Evolutionary conservation across 2,329 filamentous ascomycete species (phyloP), one percentile per base, ranked within the genome.

Genomic region (Ascochyta rabiei): DNA sequence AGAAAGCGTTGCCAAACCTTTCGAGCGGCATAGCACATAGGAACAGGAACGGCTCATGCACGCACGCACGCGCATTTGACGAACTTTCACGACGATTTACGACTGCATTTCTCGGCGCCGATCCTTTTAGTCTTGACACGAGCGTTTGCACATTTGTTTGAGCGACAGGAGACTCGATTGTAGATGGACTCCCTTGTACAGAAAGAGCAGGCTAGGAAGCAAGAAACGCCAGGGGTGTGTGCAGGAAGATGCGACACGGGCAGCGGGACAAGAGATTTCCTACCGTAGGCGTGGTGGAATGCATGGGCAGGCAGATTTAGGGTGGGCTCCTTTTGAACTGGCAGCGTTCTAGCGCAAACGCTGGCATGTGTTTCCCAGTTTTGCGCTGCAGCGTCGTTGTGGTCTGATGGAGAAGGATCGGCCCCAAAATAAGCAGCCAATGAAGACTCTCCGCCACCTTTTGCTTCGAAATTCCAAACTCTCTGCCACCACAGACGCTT

Each of bases 51-150:
- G 35, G 47, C 35, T 49, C 35, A 51, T 56, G 53, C 53, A 51
- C 21, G 21, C 53, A 51, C 46, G 48, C 53, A 43, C 38, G 47
- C 43, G 48, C 53, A 51, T 51, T 40, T 48, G 53, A 56, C 53
- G 53, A 51, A 56, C 43, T 51, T 51, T 48, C 16, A 56, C 53
- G 26, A 56, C 53, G 53, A 56, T 48, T 56, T 48, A 56, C 48
- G 53, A 56, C 43, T 56, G 53, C 53, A 56, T 56, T 51, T 40
- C 12, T 49, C 41, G 48, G 53, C 53, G 48, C 53, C 38, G 43
- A 39, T 56, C 43, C 19, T 51, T 51, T 37, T 26, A 35, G 46
- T 50, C 46, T 26, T 24, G n/a, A 45, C 24, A 50, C 12, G 46
- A 38, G 18, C 23, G 7, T 50, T 41, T 19, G 40, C 45, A 49